phyloP scores from a whole-genome alignment of 805 yeast genomes.

The Priceomyces haplophilus region DNA sequence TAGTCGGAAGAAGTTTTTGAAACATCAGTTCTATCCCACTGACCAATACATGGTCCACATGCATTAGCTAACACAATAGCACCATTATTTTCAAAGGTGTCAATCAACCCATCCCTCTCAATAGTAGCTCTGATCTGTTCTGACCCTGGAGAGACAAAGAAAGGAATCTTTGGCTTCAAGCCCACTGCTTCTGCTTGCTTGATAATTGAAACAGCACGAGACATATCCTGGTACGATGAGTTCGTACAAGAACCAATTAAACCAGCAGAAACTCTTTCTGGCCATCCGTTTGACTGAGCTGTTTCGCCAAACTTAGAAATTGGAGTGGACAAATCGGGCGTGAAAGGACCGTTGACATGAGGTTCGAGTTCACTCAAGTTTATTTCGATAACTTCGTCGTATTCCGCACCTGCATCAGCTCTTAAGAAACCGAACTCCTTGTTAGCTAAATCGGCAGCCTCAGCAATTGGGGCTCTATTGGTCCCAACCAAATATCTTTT shows the following conservation, averaged over 20 bases:
- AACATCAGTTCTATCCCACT: slow-evolving; percentile 93
- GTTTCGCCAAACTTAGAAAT: slow-evolving; percentile 74
- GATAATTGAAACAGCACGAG: slow-evolving; percentile 89
- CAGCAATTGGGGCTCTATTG: slow-evolving; percentile 77
- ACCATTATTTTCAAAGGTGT: slow-evolving; percentile 79
- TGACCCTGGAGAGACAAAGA: slow-evolving; percentile 96
- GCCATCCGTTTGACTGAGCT: slow-evolving; percentile 79
- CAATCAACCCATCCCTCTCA: slow-evolving; percentile 88
- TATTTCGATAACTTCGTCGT: slow-evolving; percentile 89
- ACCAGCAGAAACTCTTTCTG: slow-evolving; percentile 82
- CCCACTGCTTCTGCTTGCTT: slow-evolving; percentile 85
- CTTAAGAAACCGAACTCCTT: slow-evolving; percentile 58
- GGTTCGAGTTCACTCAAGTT: slow-evolving; percentile 88
- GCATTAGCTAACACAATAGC: slow-evolving; percentile 95
- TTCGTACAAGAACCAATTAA: slow-evolving; percentile 97
- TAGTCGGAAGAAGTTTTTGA: slow-evolving; percentile 58
- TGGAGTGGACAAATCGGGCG: slow-evolving; percentile 96
- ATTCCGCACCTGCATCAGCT: slow-evolving; percentile 87
- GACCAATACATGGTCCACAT: slow-evolving; percentile 99
- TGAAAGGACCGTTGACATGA: slow-evolving; percentile 95
- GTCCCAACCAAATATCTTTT: slow-evolving; percentile 79
- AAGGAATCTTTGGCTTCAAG: slow-evolving; percentile 83
- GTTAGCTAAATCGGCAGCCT: slow-evolving; percentile 66
- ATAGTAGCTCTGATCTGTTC: slow-evolving; percentile 97
- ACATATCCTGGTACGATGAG: slow-evolving; percentile 98